Conservation (phyloP, 495 filamentous ascomycete species). For the Amorphotheca resinae region DNA sequence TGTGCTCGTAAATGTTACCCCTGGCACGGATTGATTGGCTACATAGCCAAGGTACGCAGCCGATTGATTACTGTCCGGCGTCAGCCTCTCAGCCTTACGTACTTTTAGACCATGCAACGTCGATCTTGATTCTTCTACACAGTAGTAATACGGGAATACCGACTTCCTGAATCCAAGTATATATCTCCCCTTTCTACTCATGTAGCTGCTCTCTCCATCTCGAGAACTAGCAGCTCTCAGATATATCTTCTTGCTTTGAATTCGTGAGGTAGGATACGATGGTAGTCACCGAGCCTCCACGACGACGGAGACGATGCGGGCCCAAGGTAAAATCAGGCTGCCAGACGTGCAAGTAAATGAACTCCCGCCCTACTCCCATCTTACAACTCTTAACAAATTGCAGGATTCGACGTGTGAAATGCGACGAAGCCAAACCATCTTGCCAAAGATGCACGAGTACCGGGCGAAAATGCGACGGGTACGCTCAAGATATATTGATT, state of each 20-base stretch:
- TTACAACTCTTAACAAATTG: conserved; percentile 2
- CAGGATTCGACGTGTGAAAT: conserved; percentile 31
- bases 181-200: no score
- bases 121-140: no score
- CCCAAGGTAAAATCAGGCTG: conserved; percentile 13
- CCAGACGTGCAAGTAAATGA: conserved; percentile 15
- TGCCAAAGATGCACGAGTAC: conserved; percentile 29
- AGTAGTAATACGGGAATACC: no score
- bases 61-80: no score
- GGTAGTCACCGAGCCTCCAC: background rate
- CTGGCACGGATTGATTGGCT: no score
- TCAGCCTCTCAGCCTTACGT: no score
- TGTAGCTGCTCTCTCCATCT: no score
- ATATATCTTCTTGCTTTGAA: background rate
- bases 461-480: conserved; percentile 32
- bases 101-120: no score
- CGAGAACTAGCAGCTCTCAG: no score
- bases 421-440: conserved; percentile 29
- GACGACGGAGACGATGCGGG: conserved; percentile 4
- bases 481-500: conserved; percentile 13
- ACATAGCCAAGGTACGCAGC: no score
- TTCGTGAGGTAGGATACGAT: background rate
- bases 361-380: background rate
- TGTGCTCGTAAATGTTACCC: no score
- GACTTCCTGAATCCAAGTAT: no score